A percentile compares a stretch with the other conserved stretches of the same genome.
Conservation (phyloP, 1,139 yeast species). For the Pneumocystis murina region DNA sequence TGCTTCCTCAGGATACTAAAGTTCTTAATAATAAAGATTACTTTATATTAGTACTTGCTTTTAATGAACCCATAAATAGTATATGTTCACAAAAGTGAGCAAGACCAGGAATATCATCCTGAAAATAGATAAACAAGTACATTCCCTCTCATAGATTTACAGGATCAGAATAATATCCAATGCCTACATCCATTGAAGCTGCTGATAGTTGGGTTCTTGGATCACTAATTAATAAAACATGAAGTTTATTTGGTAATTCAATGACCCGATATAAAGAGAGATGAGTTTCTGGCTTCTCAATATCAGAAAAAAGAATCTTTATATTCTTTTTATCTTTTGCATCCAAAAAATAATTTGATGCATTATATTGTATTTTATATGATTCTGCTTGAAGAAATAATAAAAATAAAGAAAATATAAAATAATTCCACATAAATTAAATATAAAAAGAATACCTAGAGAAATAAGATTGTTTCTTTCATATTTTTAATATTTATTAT, state of each 20-base stretch:
- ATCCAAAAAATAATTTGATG: not conserved
- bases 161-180: conserved; percentile 78
- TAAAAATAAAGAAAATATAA: not conserved
- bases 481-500: no score
- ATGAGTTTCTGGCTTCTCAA: not conserved
- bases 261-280: conserved; percentile 40
- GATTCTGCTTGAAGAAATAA: not conserved
- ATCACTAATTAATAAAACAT: conserved; percentile 67
- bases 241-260: conserved; percentile 49
- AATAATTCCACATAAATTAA: no score
- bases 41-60: not conserved
- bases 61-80: conserved; percentile 89
- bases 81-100: conserved; percentile 97
- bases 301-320: not conserved
- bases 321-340: not conserved
- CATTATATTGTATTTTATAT: conserved; percentile 1
- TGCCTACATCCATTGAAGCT: conserved; percentile 82
- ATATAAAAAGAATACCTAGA: no score
- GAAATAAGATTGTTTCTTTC: no score
- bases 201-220: conserved; percentile 81
- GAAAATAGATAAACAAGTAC: not conserved
- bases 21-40: not conserved
- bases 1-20: conserved; percentile 73
- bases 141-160: not conserved
- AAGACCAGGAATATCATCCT: conserved; percentile 53